These are phyloP conservation scores for Paecilomyces dactylethromorphus DNA, from an alignment of 2,329 filamentous ascomycete species.

Conservation along the genomic window DNA sequence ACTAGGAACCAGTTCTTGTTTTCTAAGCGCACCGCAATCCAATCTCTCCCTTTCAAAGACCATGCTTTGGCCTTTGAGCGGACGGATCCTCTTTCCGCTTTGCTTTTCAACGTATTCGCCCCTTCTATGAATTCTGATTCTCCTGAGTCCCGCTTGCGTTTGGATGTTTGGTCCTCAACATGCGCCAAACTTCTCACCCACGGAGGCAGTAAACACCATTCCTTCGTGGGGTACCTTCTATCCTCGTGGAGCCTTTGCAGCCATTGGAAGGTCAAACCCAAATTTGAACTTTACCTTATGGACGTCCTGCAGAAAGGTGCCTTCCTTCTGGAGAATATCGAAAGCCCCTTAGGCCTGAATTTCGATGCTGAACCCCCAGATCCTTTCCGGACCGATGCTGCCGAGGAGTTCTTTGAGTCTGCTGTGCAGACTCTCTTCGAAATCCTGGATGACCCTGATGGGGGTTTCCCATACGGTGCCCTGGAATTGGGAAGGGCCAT, in stretches of 20 bases:
- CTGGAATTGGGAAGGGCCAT: slow-evolving; percentile 81
- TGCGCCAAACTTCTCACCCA: slow-evolving; percentile 77
- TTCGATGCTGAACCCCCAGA: slow-evolving; percentile 59
- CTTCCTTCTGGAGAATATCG: slow-evolving; percentile 79
- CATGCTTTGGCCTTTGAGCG: slow-evolving; percentile 82
- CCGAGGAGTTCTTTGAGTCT: slow-evolving; percentile 81
- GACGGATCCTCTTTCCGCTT: slow-evolving; percentile 74
- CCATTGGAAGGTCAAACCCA: slow-evolving; percentile 82
- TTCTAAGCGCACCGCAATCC: slow-evolving; percentile 40
- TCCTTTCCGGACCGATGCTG: slow-evolving; percentile 71
- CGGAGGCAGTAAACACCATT: slow-evolving; percentile 68
- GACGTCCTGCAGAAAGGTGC: slow-evolving; percentile 88
- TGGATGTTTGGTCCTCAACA: slow-evolving; percentile 81
- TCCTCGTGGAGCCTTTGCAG: slow-evolving; percentile 82
- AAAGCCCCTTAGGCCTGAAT: slow-evolving; percentile 68
- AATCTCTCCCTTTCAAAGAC: slow-evolving; percentile 63
- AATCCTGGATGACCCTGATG: slow-evolving; percentile 78
- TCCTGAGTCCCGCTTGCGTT: slow-evolving; percentile 69
- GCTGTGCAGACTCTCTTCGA: slow-evolving; percentile 77
- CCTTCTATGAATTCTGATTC: slow-evolving; percentile 77
- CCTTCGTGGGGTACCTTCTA: slow-evolving; percentile 75
- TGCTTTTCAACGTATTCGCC: slow-evolving; percentile 85
- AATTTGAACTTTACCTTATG: slow-evolving; percentile 92
- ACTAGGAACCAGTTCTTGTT: slow-evolving; percentile 44
- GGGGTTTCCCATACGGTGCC: slow-evolving; percentile 79